Evolutionary conservation across 768 basidiomycete species (phyloP).

Genomic region (Panellus pusillus): DNA sequence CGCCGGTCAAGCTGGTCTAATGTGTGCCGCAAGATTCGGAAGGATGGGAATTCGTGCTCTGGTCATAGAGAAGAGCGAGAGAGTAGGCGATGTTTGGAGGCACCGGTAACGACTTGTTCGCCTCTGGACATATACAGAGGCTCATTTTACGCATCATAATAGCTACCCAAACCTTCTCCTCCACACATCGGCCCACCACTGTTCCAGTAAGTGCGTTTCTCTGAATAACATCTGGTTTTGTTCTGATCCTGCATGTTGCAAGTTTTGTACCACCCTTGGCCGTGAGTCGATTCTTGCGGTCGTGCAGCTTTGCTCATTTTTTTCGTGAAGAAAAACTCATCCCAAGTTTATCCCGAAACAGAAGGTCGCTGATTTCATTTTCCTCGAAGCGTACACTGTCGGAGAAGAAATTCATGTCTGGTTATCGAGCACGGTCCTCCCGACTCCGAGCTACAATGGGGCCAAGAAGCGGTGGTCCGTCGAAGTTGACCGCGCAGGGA

Average conservation of each 20-base stretch:
- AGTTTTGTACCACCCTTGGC: conserved; percentile 18
- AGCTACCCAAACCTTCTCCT: conserved; percentile 19
- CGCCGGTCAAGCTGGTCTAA: conserved; percentile 55
- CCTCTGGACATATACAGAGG: no score
- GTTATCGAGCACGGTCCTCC: conserved; percentile 1
- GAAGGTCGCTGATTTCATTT: conserved; percentile 16
- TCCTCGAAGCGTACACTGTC: conserved; percentile 12
- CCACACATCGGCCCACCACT: conserved; percentile 8
- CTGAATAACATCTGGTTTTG: background rate
- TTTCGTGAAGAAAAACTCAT: conserved; percentile 9
- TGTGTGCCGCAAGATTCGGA: conserved; percentile 53
- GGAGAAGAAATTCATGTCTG: conserved; percentile 1
- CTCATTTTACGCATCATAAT: no score
- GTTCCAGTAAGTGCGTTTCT: background rate
- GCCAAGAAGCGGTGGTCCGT: conserved; percentile 9
- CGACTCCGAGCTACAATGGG: background rate
- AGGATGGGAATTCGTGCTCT: conserved; percentile 44
- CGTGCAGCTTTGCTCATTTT: no score
- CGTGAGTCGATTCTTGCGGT: background rate
- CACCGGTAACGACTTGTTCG: no score
- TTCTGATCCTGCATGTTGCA: background rate
- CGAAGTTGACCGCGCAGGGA: conserved; percentile 2
- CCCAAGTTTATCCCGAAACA: conserved; percentile 10
- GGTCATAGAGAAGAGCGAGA: conserved; percentile 45
- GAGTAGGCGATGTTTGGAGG: conserved; percentile 46